Evolutionary conservation across 1,284 basidiomycete genomes (phyloP), one percentile per base, ranked within the genome.

Genomic region (Trichosporon faecale): DNA sequence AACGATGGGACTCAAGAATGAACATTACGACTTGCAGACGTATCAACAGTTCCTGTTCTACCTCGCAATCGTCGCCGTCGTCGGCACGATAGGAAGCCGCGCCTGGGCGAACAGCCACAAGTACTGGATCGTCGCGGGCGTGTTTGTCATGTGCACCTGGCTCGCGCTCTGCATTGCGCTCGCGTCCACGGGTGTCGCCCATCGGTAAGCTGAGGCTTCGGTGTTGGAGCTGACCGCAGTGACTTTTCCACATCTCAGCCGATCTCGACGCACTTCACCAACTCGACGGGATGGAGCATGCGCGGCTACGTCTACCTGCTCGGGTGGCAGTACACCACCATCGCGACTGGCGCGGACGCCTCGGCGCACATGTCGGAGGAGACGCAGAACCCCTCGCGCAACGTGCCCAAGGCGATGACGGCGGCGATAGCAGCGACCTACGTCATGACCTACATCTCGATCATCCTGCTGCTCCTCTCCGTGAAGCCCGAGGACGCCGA

Each of bases 391-490:
- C 82, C 82, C 1, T 79, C 80, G 21, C 70, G 82, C 67, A 80
- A 80, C 66, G 82, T 84, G 1, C 82, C 82, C 11, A 80, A 80
- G 29, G 82, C 82, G 4, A 84, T 83, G 82, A 72, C 76, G 5
- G 71, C 68, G 21, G 75, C 79, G 1, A 75, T 82, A 40, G 68
- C 78, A 14, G 52, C 75, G 9, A 79, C 79, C 1, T 83, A 83
- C 57, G 66, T 79, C 1, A 60, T 81, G 35, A 81, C 77, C 16
- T 84, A 82, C 72, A 78, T 84, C 55, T 75, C 79, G 2, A 82
- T 82, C 60, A 72, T 81, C 25, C 69, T 82, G 11, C 73, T 83
- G 16, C 73, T 84, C 16, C 70, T 83, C 8, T 75, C 80, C 0
- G 79, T 84, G 33, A 68, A 75, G 21, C 77, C 80, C 2, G 71